Conservation (phyloP, 495 filamentous ascomycete species). For the Amniculicola lignicola region DNA sequence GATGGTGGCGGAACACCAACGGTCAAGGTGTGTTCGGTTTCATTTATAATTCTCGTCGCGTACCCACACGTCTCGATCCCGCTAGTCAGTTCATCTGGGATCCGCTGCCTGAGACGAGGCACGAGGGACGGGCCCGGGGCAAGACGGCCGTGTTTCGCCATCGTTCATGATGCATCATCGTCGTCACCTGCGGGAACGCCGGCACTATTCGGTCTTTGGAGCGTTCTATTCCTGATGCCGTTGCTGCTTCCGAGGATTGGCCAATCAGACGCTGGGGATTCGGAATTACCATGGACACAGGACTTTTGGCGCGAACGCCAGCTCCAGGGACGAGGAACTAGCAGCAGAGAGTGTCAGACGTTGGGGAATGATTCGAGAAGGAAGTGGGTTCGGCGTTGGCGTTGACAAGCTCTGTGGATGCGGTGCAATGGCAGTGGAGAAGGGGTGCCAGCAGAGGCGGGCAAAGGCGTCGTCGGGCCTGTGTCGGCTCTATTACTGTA, state of each 20-base stretch:
- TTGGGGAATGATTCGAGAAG: slow-evolving; percentile 20
- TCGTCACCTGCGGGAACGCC: slow-evolving; percentile 28
- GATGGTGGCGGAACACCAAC: neutral
- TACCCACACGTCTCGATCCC: slow-evolving; percentile 15
- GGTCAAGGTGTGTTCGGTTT: neutral
- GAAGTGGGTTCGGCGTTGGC: neutral
- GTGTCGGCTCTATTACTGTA: neutral
- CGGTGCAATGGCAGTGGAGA: slow-evolving; percentile 10
- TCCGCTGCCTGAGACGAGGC: slow-evolving; percentile 9
- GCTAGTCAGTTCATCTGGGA: slow-evolving; percentile 14
- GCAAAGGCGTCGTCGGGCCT: neutral
- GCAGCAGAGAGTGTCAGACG: neutral
- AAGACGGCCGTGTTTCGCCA: slow-evolving; percentile 13
- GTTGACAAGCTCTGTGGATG: slow-evolving; percentile 2
- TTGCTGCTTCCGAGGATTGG: neutral
- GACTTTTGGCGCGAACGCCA: neutral
- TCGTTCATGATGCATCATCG: slow-evolving; percentile 14
- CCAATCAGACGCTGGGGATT: slow-evolving; percentile 6
- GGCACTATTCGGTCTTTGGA: slow-evolving; percentile 10
- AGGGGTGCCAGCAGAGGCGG: neutral
- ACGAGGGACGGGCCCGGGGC: slow-evolving; percentile 7
- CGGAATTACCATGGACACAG: slow-evolving; percentile 5
- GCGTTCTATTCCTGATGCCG: slow-evolving; percentile 7
- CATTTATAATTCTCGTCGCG: neutral
- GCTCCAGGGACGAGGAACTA: neutral